Evolutionary conservation across 2,329 filamentous ascomycete genomes (phyloP), one percentile per base, ranked within the genome.

Genomic region (Xylariaceae sp.): DNA sequence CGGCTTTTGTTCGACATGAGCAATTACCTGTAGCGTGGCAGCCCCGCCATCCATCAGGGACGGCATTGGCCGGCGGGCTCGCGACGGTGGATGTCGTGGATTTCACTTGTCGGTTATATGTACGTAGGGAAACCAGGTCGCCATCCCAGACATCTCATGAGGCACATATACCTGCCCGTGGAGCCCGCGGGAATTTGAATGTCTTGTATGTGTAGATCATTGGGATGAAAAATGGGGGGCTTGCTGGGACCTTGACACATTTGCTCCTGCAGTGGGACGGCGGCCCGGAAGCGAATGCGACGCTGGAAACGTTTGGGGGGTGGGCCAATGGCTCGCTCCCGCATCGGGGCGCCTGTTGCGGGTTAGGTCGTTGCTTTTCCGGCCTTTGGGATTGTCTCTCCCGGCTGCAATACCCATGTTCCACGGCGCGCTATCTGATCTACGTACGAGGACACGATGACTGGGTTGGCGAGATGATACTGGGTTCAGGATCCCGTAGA

Each of bases 261-360:
- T 30, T 55, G 13, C 56, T 53, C 30, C 45, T 61, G 57, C 53
- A 44, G 63, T 57, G 61, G 62, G 61, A 61, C 55, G 53, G 53
- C 63, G 63, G 61, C 55, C 63, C 63, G 63, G 58, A 64, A 61
- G 61, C 63, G 63, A 63, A 44, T 64, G 57, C 17, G 50, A 64
- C 63, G 56, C 51, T 61, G 56, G 49, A 61, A 57, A 57, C 47
- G 56, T 56, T 57, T 58, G 53, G 50, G 54, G 49, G 53, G 37
- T 41, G 37, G 53, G 50, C 61, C 58, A 64, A 58, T 61, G 49
- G 8, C 23, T n/a, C 49, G 8, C 8, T 11, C 30, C 11, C 51
- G 41, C 41, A 45, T 45, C 58, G 34, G 54, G 53, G 58, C 60
- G 61, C 63, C 61, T 61, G 59, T 59, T 61, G 61, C 63, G 63